Conservation (phyloP, 2,329 filamentous ascomycete species). For the Aphanoascus verrucosus region DNA sequence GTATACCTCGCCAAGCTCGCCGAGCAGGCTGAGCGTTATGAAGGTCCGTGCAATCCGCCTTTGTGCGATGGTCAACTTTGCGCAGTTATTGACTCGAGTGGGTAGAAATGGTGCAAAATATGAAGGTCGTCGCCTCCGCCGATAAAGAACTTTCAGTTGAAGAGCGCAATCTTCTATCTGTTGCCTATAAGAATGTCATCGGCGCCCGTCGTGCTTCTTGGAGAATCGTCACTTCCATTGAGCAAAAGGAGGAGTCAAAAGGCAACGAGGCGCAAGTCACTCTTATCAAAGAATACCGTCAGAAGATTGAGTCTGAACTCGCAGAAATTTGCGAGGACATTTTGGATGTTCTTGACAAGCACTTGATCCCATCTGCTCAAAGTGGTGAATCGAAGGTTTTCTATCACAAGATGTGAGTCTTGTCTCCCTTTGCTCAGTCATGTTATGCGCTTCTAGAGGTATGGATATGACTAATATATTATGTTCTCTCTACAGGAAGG, state of each 20-base stretch:
- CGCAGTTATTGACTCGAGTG: conserved; percentile 17
- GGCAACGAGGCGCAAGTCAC: conserved; percentile 82
- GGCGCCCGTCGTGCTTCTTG: conserved; percentile 92
- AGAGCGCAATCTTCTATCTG: conserved; percentile 93
- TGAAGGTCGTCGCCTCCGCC: conserved; percentile 94
- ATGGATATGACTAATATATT: conserved; percentile 1
- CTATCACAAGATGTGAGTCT: conserved; percentile 93
- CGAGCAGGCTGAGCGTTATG: conserved; percentile 99
- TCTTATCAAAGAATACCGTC: conserved; percentile 95
- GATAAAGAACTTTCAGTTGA: conserved; percentile 76
- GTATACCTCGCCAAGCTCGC: conserved; percentile 99
- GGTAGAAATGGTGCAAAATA: conserved; percentile 98
- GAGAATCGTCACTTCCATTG: conserved; percentile 96
- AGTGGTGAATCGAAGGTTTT: conserved; percentile 98
- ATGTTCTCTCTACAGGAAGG: conserved; percentile 64
- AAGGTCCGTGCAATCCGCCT: conserved; percentile 56
- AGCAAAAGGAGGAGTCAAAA: conserved; percentile 99
- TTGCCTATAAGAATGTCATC: conserved; percentile 99
- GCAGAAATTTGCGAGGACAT: conserved; percentile 98
- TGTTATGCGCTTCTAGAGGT: neutral
- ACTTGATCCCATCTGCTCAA: conserved; percentile 88
- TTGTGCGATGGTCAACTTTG: neutral
- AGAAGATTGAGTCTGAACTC: conserved; percentile 95
- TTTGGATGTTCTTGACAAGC: conserved; percentile 84
- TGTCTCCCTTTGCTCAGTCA: neutral